Evolutionary conservation across 495 filamentous ascomycete species (phyloP), one percentile per base, ranked within the genome.

Genomic region (Neurospora sp.): DNA sequence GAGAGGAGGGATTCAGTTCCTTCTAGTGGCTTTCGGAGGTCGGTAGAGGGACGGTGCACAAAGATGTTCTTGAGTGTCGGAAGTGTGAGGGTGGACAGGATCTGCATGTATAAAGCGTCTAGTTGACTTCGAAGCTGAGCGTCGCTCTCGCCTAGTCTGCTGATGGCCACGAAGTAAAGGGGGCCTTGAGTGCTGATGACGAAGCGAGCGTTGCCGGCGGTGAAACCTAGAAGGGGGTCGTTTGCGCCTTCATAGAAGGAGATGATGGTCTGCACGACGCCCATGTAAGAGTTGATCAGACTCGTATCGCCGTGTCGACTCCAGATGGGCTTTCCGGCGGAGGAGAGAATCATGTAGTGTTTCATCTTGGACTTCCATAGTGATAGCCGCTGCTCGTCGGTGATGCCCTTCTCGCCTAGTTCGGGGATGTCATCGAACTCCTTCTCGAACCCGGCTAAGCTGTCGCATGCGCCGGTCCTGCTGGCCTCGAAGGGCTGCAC

Each of bases 291-390:
- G 69, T 94, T 97, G 76, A 98, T 91, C 42, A 98, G 83, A 23
- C 90, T 89, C 74, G 96, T 88, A 74, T 97, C 93, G 35, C 96
- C 96, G 80, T 99, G 94, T 72, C 96, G 87, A 73, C 93, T 97
- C 82, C 94, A 99, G 44, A 99, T 95, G 5, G 96, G 96, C 79
- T 99, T 99, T n/a, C 96, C 96, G 39, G 96, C 96, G 12, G 93
- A 93, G 3, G 96, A 98, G 0, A 99, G 85, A 77, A 99, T 97
- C 76, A 99, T 85, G 79, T 96, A 99, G 81, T 99, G 96, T 80
- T 99, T 99, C 74, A 93, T 85, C 80, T 97, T 96, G 27, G 91
- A 87, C 79, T 93, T 93, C 93, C 92, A 97, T 73, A 89, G 85
- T 35, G 85, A 81, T 62, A 96, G 83, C 41, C 94, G 84, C 62